Base-by-base conservation (phyloP, 1,284 basidiomycete genomes). In the Ceratobasidium sp. region DNA sequence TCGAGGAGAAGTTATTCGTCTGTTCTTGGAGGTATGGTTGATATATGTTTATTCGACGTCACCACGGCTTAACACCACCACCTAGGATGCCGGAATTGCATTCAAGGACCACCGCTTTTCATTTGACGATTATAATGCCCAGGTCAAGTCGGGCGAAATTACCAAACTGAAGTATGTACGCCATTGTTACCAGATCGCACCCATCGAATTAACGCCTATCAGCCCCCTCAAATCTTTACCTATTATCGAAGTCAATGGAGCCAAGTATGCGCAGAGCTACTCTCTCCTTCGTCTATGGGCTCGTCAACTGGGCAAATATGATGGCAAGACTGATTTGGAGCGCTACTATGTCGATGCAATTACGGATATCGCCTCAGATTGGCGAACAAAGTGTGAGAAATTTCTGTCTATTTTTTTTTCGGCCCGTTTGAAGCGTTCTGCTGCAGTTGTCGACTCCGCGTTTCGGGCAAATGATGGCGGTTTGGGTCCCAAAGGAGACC, bases 311-410 rank as follows among this genome's bases (percentile, higher is more conserved):
- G 73, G 73, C 13, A 63, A 33, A 44, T 76, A 76, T 26, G 73
- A 76, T 56, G 73, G 73, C 28, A 67, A 76, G 28, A 76, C 53
- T 1, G 73, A 76, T 26, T 49, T 76, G 51, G 73, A 76, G 28
- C 61, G 61, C 18, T 76, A 76, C 63, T 76, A 76, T 26, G 73
- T 76, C 18, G 73, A 76, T 55, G 73, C 73, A 9, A 76, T 76
- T 1, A 66, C 60, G 13, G 73, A 76, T 51, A 76, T 76, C 28
- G 73, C 73, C n/a, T 51, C 73, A 13, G 73, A 76, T 53, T 76
- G 73, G 73, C 44, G 73, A 39, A 12, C 73, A 1, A 76, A 76
- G 42, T 76, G 73, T 73, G 44, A 61, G 58, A 3, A 13, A 53
- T 20, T 51, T 18, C 13, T 20, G 9, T 40, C n/a, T 10, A 15